These are phyloP conservation scores for Lecanicillium sp. DNA, from an alignment of 2,329 filamentous ascomycete species.

Conservation along the genomic window DNA sequence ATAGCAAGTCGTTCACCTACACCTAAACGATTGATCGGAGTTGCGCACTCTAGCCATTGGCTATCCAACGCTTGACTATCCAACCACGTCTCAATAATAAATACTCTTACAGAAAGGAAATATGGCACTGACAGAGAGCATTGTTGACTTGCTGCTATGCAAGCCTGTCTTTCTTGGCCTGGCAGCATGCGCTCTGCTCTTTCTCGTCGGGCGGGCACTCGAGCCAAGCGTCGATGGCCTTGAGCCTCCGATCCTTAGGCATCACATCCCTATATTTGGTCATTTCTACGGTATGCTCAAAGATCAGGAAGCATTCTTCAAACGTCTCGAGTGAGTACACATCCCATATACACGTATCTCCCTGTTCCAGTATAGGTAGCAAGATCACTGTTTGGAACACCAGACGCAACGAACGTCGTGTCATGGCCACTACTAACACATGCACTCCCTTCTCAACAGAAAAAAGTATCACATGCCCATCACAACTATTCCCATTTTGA, in stretches of 20 bases:
- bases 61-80: background rate
- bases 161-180: background rate
- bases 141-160: constrained; percentile 2
- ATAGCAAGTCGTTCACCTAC: background rate
- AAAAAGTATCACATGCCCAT: constrained; percentile 27
- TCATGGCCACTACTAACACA: background rate
- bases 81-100: background rate
- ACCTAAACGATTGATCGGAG: background rate
- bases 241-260: constrained; percentile 33
- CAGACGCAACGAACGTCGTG: background rate
- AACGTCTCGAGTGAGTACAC: constrained; percentile 17
- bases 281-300: constrained; percentile 34
- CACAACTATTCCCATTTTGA: constrained; percentile 40
- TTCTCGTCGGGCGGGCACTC: constrained; percentile 9
- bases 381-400: background rate
- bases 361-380: background rate
- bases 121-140: constrained; percentile 6
- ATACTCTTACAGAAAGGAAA: background rate
- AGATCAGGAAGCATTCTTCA: constrained; percentile 16
- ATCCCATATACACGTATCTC: background rate
- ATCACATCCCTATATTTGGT: constrained; percentile 34
- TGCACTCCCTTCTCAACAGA: constrained; percentile 11
- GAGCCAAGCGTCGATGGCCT: constrained; percentile 18
- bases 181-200: constrained; percentile 5
- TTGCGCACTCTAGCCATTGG: background rate